phyloP scores from a whole-genome alignment of 352 stramenopile species.

The Phytophthora crassamura region DNA sequence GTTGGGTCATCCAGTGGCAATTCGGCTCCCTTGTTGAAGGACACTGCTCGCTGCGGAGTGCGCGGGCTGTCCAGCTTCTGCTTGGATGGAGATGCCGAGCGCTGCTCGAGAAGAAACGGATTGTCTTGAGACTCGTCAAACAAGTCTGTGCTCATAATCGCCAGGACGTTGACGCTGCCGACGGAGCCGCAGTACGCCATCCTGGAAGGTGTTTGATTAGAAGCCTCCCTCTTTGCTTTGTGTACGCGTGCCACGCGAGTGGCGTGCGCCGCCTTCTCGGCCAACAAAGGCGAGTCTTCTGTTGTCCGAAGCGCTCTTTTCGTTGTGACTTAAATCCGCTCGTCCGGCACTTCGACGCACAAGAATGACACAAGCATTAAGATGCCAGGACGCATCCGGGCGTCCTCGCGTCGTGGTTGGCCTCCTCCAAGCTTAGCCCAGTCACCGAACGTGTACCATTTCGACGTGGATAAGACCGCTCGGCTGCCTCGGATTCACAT shows the following conservation, averaged over 20 bases:
- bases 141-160: conserved; percentile 73
- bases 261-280: neutral
- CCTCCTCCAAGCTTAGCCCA: conserved; percentile 10
- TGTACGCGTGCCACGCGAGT: conserved; percentile 1
- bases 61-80: conserved; percentile 7
- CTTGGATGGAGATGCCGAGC: conserved; percentile 25
- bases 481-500: neutral
- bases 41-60: conserved; percentile 6
- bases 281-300: conserved; percentile 1
- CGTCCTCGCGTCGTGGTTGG: conserved; percentile 24
- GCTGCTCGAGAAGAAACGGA: conserved; percentile 57
- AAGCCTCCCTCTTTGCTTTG: neutral
- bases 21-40: conserved; percentile 30
- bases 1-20: conserved; percentile 50
- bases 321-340: neutral
- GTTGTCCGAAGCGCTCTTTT: conserved; percentile 11
- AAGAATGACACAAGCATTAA: neutral
- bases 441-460: conserved; percentile 5
- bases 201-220: neutral
- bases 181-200: conserved; percentile 70
- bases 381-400: neutral
- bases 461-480: conserved; percentile 21
- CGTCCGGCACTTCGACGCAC: neutral
- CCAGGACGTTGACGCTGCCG: conserved; percentile 70
- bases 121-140: conserved; percentile 82